Percentiles rank a stretch among this genome's conserved stretches.
Evolutionary conservation across 2,329 filamentous ascomycete genomes (phyloP).

Genomic region (Penicillium crustosum): DNA sequence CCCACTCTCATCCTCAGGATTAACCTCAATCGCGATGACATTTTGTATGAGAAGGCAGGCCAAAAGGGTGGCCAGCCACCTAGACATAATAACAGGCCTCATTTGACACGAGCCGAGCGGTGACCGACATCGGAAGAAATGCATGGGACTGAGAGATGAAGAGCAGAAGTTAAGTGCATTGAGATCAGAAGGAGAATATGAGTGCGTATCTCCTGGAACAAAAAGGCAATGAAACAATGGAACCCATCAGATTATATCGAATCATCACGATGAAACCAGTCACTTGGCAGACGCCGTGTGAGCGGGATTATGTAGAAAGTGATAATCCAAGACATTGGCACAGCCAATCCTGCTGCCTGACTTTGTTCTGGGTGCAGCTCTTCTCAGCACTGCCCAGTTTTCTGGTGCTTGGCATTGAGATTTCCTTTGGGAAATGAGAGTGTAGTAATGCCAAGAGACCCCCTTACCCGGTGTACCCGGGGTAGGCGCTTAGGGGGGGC

Average conservation of each 20-base stretch:
- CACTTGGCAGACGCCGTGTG: conserved; percentile 1
- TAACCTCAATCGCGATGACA: conserved; percentile 2
- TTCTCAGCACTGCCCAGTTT: conserved; percentile 8
- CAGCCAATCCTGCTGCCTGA: conserved; percentile 7
- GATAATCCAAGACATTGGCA: conserved; percentile 6
- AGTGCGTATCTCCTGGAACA: neutral
- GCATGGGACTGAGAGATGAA: neutral
- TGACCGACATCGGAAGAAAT: conserved; percentile 7
- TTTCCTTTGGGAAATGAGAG: neutral
- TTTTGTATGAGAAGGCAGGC: neutral
- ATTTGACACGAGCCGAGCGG: conserved; percentile 5
- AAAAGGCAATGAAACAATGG: neutral
- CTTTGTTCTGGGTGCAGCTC: conserved; percentile 1
- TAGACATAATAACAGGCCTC: neutral
- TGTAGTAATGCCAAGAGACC: conserved; percentile 8
- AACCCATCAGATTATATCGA: conserved; percentile 1
- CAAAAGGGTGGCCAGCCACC: neutral
- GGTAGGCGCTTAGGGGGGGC: neutral
- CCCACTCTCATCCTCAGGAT: conserved; percentile 8
- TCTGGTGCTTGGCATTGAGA: neutral
- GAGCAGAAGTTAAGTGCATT: neutral
- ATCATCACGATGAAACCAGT: conserved; percentile 6
- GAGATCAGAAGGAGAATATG: neutral
- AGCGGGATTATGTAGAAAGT: neutral
- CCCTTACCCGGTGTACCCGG: conserved; percentile 5